Conservation (phyloP, 768 basidiomycete genomes). For the Mrakia blollopis region DNA sequence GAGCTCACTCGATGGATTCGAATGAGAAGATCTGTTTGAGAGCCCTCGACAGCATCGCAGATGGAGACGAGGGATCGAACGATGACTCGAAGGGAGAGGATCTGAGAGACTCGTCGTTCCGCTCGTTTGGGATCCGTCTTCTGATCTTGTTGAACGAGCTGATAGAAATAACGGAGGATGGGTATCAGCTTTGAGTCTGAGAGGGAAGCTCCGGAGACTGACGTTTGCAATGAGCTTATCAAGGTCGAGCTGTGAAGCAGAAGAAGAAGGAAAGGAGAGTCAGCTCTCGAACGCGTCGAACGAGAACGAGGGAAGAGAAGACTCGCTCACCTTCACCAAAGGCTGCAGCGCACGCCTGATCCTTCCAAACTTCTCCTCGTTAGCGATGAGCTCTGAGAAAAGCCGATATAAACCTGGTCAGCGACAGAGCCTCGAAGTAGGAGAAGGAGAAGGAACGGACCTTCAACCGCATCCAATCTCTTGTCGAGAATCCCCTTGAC, state of each 20-base stretch:
- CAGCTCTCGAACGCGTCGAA: conserved; percentile 43
- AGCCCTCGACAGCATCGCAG: conserved; percentile 57
- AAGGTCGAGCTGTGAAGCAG: conserved; percentile 66
- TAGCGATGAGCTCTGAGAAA: conserved; percentile 62
- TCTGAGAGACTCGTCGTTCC: conserved; percentile 64
- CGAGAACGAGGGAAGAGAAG: neutral
- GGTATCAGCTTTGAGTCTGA: neutral
- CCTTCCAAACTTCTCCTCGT: conserved; percentile 66
- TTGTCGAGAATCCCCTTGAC: conserved; percentile 59
- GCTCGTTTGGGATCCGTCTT: conserved; percentile 51
- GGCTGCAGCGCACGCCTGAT: conserved; percentile 57
- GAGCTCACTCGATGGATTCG: conserved; percentile 58
- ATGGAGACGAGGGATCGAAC: conserved; percentile 64
- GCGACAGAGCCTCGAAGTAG: conserved; percentile 12
- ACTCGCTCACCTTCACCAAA: conserved; percentile 12
- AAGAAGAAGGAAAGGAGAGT: neutral
- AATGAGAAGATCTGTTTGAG: conserved; percentile 57
- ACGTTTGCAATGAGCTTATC: conserved; percentile 67
- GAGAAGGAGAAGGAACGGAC: conserved; percentile 43
- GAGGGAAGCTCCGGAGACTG: neutral
- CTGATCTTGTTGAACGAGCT: conserved; percentile 14
- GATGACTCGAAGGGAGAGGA: conserved; percentile 70
- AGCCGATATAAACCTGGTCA: conserved; percentile 23
- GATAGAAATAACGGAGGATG: neutral
- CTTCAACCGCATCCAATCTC: conserved; percentile 81